Evolutionary conservation across 352 stramenopile species (phyloP).

Genomic region (Pythium sp.): DNA sequence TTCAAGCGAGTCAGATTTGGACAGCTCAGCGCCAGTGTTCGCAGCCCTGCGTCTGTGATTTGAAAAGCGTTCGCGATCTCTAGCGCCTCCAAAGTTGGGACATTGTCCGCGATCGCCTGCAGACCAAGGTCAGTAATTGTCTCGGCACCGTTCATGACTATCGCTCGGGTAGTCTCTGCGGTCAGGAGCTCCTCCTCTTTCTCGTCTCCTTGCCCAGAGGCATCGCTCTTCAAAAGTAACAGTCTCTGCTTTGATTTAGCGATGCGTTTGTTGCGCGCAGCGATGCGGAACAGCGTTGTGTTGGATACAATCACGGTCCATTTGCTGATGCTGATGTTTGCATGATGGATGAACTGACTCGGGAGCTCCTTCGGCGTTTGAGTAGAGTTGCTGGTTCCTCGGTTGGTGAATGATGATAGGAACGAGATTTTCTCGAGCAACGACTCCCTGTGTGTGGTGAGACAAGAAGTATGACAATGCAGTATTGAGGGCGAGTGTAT

Average conservation of each 20-base stretch:
- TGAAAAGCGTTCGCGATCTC: slow-evolving; percentile 41
- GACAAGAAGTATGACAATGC: no score
- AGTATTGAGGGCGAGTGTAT: background rate
- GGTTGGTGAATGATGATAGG: slow-evolving; percentile 11
- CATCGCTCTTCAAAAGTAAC: slow-evolving; percentile 15
- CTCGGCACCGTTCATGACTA: slow-evolving; percentile 68
- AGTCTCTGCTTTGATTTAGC: slow-evolving; percentile 21
- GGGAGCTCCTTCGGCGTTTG: slow-evolving; percentile 42
- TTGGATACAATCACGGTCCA: slow-evolving; percentile 76
- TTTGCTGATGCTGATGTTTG: slow-evolving; percentile 48
- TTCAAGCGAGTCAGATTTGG: slow-evolving; percentile 47
- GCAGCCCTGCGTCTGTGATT: slow-evolving; percentile 59
- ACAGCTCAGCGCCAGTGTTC: slow-evolving; percentile 49
- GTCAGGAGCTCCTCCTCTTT: background rate
- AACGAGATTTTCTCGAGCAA: slow-evolving; percentile 14
- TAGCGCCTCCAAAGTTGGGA: slow-evolving; percentile 53
- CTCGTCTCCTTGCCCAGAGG: background rate
- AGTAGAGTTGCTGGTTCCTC: background rate
- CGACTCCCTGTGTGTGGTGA: background rate
- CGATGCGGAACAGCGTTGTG: slow-evolving; percentile 53
- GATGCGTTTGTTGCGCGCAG: slow-evolving; percentile 57
- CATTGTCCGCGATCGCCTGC: slow-evolving; percentile 40
- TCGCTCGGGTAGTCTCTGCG: slow-evolving; percentile 31
- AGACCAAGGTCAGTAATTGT: slow-evolving; percentile 61
- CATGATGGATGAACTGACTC: slow-evolving; percentile 55